Evolutionary conservation across 2,329 filamentous ascomycete species (phyloP).

Genomic region (Monilinia vaccinii-corymbosi): DNA sequence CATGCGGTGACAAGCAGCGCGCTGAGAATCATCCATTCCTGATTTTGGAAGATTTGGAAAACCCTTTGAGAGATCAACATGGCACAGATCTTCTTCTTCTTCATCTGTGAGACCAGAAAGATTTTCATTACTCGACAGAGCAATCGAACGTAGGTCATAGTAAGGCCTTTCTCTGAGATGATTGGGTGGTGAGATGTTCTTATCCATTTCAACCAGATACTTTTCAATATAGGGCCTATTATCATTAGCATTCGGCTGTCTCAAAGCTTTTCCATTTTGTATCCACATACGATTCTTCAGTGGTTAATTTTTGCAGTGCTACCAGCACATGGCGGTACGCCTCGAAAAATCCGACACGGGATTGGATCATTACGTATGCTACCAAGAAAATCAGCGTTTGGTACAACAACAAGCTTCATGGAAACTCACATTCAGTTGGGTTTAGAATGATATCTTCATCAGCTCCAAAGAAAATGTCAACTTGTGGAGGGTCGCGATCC

Average conservation of each 20-base stretch:
- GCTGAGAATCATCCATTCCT: constrained; percentile 62
- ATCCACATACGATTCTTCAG: constrained; percentile 16
- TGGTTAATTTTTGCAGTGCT: constrained; percentile 50
- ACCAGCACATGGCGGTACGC: constrained; percentile 62
- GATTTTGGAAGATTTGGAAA: constrained; percentile 42
- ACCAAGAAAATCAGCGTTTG: not conserved
- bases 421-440: constrained; percentile 47
- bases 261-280: not conserved
- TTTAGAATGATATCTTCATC: constrained; percentile 56
- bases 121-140: not conserved
- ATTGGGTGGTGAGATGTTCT: constrained; percentile 11
- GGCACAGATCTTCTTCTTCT: constrained; percentile 29
- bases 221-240: constrained; percentile 4
- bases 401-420: not conserved
- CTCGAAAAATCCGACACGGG: constrained; percentile 67
- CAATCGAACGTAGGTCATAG: constrained; percentile 10
- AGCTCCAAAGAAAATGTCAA: constrained; percentile 67
- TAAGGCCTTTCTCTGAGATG: constrained; percentile 2
- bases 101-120: constrained; percentile 7
- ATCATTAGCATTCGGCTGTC: not conserved
- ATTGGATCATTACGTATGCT: constrained; percentile 63
- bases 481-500: constrained; percentile 55
- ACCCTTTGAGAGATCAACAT: constrained; percentile 43
- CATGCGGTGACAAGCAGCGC: constrained; percentile 58
- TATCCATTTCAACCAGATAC: constrained; percentile 3